Percentiles rank a stretch among this genome's conserved stretches.
Evolutionary conservation across 305 asterid genomes (phyloP).

Genomic region (Withania somnifera): DNA sequence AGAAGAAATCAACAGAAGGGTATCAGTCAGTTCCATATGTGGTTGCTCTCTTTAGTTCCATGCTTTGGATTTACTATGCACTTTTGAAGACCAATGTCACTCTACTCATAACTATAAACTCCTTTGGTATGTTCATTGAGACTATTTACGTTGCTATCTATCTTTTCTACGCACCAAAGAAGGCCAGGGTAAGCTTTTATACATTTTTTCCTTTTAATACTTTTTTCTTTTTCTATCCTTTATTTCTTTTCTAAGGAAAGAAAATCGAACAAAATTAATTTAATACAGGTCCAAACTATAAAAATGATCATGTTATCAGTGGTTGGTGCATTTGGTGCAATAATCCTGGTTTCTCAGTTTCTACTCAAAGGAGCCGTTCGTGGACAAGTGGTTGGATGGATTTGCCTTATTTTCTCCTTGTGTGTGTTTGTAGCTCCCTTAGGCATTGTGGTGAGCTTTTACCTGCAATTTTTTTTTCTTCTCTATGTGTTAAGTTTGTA

Average conservation of each 20-base stretch:
- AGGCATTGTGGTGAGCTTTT: constrained; percentile 41
- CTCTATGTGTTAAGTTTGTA: background rate
- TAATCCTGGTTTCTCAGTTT: constrained; percentile 40
- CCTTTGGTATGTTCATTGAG: constrained; percentile 37
- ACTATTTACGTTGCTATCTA: constrained; percentile 29
- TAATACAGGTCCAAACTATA: constrained; percentile 40
- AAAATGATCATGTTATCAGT: constrained; percentile 32
- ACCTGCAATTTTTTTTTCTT: background rate
- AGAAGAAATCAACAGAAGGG: constrained; percentile 46
- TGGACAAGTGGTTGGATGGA: constrained; percentile 56
- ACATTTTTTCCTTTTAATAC: background rate
- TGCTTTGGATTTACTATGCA: constrained; percentile 53
- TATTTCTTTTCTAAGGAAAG: background rate
- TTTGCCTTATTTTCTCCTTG: constrained; percentile 57
- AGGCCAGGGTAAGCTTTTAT: constrained; percentile 18
- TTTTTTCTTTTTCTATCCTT: background rate
- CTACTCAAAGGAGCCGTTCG: constrained; percentile 35
- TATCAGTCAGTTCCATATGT: constrained; percentile 41
- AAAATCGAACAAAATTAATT: background rate
- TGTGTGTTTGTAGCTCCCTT: constrained; percentile 69
- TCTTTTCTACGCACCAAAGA: constrained; percentile 36
- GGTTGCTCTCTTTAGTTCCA: constrained; percentile 43
- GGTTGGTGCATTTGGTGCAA: constrained; percentile 39
- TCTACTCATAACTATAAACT: constrained; percentile 51
- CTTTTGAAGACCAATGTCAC: constrained; percentile 35